Evolutionary conservation across 202 grass and related monocot genomes (phyloP), one percentile per base, ranked within the genome.

Genomic region (Musa balbisiana): DNA sequence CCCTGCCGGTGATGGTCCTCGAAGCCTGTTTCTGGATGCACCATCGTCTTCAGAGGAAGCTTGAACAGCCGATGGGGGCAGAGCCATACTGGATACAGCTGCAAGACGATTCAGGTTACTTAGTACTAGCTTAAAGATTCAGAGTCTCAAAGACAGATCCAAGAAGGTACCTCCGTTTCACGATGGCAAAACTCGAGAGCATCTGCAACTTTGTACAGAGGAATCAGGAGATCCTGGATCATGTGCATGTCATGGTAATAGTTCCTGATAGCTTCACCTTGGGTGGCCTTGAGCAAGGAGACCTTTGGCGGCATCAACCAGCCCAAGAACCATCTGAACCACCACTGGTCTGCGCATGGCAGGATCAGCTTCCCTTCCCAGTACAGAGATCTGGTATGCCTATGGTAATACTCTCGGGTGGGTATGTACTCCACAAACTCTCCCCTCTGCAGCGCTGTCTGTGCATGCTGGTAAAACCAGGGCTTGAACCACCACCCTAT

Each of bases 281-380:
- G 56, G 56, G 56, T 60, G 56, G n/a, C n/a, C 56, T 60, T 60
- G 12, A 60, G 11, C 56, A 60, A 60, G 12, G 56, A 60, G 56
- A 60, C n/a, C 56, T 60, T 60, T 0, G 56, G 56, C 3, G 56
- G 56, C 56, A 60, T 60, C 11, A 62, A 19, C 56, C 56, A 62
- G 17, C 56, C 17, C 16, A 62, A 19, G 17, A 62, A 62, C 56
- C 56, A 62, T n/a, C 56, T 62, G 56, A 20, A 62, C 56, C 56
- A 62, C 56, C 56, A 62, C 56, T 62, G 56, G 56, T 62, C 56
- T n/a, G 17, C 56, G 13, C 15, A 62, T 62, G 56, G 56, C 13
- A 62, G 56, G 56, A 62, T 62, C 56, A 62, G 56, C 56, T 62
- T 62, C 56, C 15, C 20, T n/a, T 62, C 56, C 56, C 56, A 62